A percentile compares a stretch with the other conserved stretches of the same genome.
Conservation (phyloP, 768 basidiomycete species). For the Boletus edulis region DNA sequence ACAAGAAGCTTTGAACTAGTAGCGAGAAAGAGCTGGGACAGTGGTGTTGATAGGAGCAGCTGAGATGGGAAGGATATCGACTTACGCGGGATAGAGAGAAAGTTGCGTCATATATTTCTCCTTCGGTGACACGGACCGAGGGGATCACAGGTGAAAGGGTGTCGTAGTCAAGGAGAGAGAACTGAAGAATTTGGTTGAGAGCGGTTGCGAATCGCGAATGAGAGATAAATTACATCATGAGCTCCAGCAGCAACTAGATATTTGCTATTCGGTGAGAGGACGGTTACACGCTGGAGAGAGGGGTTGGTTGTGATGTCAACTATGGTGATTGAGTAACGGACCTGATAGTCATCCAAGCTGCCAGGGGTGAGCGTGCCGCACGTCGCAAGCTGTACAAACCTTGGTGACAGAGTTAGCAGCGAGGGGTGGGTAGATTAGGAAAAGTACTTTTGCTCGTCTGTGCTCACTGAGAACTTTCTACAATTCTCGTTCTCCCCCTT, state of each 20-base stretch:
- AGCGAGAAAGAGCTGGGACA: conserved; percentile 57
- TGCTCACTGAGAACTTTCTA: conserved; percentile 56
- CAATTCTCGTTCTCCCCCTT: conserved; percentile 82
- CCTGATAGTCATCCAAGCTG: conserved; percentile 83
- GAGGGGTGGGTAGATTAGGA: background rate
- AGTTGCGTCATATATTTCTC: conserved; percentile 85
- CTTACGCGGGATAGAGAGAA: conserved; percentile 67
- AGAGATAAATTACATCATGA: conserved; percentile 52
- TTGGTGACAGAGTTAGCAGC: conserved; percentile 12
- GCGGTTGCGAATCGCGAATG: conserved; percentile 11
- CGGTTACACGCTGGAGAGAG: conserved; percentile 72
- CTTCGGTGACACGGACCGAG: conserved; percentile 53
- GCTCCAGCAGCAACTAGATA: conserved; percentile 72
- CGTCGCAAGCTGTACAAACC: conserved; percentile 35
- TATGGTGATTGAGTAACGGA: conserved; percentile 28
- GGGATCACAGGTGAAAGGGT: conserved; percentile 47
- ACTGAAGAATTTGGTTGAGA: conserved; percentile 33
- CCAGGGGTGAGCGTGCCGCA: conserved; percentile 59
- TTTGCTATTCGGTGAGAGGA: conserved; percentile 66
- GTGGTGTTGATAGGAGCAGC: background rate
- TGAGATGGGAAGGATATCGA: conserved; percentile 1
- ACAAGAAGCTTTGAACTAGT: conserved; percentile 64
- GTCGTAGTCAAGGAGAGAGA: conserved; percentile 67
- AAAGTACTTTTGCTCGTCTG: conserved; percentile 55
- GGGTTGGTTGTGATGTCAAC: conserved; percentile 4